Evolutionary conservation across 208 protist species (phyloP).

Genomic region (Crithidia sp.): DNA sequence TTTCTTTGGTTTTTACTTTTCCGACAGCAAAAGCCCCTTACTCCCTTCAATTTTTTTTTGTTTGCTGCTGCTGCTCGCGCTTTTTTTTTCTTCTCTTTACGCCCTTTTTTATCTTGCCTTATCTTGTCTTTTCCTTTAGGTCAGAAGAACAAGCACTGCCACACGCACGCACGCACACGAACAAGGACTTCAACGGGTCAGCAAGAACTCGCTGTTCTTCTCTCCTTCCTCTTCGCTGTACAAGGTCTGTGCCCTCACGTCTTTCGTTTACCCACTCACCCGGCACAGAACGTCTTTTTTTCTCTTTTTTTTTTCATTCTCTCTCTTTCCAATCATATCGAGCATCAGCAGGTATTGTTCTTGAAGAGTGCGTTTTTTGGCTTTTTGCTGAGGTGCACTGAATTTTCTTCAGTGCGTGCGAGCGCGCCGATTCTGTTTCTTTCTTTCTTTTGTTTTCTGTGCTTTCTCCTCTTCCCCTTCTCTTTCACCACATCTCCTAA

Average conservation of each 20-base stretch:
- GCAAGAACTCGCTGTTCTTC: too few relatives aligned
- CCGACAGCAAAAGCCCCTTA: neutral
- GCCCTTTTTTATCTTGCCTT: neutral
- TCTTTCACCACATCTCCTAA: neutral
- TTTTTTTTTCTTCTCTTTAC: neutral
- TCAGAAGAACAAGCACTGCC: too few relatives aligned
- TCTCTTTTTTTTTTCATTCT: neutral
- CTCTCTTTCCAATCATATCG: neutral
- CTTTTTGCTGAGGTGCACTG: too few relatives aligned
- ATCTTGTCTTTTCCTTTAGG: too few relatives aligned
- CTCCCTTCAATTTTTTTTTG: constrained; percentile 5
- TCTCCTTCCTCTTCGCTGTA: too few relatives aligned
- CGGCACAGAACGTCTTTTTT: neutral
- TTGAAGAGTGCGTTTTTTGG: too few relatives aligned
- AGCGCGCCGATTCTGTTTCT: neutral
- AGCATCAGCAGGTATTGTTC: too few relatives aligned
- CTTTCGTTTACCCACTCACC: too few relatives aligned
- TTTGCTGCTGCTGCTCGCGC: neutral
- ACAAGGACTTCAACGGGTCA: too few relatives aligned
- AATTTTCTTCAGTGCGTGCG: too few relatives aligned
- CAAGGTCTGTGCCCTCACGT: too few relatives aligned
- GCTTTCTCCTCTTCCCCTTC: neutral
- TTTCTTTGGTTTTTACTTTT: neutral
- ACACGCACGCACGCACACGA: too few relatives aligned
- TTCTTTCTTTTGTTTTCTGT: neutral